These are phyloP conservation scores for Ogataea parapolymorpha DNA, from an alignment of 805 yeast genomes.

Conservation along the genomic window DNA sequence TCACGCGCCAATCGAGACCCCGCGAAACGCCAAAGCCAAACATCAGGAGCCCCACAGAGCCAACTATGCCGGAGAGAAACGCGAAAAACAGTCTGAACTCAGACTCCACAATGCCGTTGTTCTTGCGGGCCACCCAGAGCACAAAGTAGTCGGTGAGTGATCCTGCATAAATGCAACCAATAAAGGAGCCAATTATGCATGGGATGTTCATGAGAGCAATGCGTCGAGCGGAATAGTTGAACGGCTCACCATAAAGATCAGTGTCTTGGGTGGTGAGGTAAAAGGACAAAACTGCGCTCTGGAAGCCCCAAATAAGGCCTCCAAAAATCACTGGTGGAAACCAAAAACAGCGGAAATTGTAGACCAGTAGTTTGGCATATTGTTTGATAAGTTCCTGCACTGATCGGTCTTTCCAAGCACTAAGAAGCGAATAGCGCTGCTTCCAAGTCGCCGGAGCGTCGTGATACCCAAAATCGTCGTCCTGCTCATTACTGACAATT, in stretches of 20 bases:
- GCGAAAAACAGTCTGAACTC: conserved; percentile 60
- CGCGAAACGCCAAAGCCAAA: conserved; percentile 64
- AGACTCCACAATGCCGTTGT: conserved; percentile 59
- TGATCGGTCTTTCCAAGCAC: conserved; percentile 4
- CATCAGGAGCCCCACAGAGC: conserved; percentile 59
- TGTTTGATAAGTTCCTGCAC: conserved; percentile 28
- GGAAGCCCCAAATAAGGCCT: conserved; percentile 76
- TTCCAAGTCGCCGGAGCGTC: conserved; percentile 18
- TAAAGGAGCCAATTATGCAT: conserved; percentile 56
- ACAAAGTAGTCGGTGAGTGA: conserved; percentile 60
- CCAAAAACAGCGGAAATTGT: conserved; percentile 27
- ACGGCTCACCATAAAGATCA: conserved; percentile 58
- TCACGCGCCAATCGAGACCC: conserved; percentile 47
- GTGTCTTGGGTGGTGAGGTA: conserved; percentile 72
- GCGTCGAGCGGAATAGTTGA: conserved; percentile 56
- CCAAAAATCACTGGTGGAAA: conserved; percentile 62
- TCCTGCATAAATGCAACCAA: conserved; percentile 68
- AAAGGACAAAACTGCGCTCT: conserved; percentile 70
- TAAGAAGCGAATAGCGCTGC: conserved; percentile 18
- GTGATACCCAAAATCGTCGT: conserved; percentile 24
- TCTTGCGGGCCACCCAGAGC: conserved; percentile 59
- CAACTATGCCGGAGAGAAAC: conserved; percentile 52
- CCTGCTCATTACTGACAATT: conserved; percentile 21
- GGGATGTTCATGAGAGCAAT: conserved; percentile 83
- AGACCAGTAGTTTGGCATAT: conserved; percentile 35